Evolutionary conservation across 2,329 filamentous ascomycete species (phyloP).

Genomic region (Tricladium varicosporioides): DNA sequence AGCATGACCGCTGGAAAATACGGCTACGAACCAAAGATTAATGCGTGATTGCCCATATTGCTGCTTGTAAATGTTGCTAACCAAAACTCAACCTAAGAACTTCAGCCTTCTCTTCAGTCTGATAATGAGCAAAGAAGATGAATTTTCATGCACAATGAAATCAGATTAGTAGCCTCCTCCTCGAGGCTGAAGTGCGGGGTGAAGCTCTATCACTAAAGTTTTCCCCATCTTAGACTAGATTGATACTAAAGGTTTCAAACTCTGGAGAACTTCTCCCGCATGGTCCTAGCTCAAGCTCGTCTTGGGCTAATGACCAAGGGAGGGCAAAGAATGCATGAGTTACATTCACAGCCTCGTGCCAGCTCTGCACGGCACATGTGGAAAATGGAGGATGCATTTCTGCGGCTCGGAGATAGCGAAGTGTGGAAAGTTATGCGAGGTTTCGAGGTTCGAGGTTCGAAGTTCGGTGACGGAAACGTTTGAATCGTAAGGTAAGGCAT

Average conservation of each 20-base stretch:
- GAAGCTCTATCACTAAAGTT: neutral
- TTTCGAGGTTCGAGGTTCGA: too few species aligned
- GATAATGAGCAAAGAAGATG: neutral
- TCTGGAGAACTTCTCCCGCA: neutral
- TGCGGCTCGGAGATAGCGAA: neutral
- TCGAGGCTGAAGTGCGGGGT: constrained; percentile 14
- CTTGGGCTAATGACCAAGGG: too few species aligned
- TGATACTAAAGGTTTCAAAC: neutral
- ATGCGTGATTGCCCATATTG: constrained; percentile 22
- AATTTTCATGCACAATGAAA: neutral
- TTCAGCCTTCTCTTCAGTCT: neutral
- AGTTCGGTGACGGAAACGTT: too few species aligned
- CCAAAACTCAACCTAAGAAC: neutral
- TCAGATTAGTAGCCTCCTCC: constrained; percentile 2
- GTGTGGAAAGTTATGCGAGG: neutral
- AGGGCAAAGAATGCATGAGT: neutral
- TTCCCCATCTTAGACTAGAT: too few species aligned
- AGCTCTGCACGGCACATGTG: neutral
- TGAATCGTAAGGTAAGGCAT: neutral
- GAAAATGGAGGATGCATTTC: too few species aligned
- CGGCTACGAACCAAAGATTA: constrained; percentile 28
- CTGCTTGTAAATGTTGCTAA: neutral
- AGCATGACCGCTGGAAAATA: too few species aligned
- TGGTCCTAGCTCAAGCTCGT: neutral
- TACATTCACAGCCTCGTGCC: neutral